A percentile compares a stretch with the other conserved stretches of the same genome.
Evolutionary conservation across 2,329 filamentous ascomycete species (phyloP).

Genomic region (Penicillium sp.): DNA sequence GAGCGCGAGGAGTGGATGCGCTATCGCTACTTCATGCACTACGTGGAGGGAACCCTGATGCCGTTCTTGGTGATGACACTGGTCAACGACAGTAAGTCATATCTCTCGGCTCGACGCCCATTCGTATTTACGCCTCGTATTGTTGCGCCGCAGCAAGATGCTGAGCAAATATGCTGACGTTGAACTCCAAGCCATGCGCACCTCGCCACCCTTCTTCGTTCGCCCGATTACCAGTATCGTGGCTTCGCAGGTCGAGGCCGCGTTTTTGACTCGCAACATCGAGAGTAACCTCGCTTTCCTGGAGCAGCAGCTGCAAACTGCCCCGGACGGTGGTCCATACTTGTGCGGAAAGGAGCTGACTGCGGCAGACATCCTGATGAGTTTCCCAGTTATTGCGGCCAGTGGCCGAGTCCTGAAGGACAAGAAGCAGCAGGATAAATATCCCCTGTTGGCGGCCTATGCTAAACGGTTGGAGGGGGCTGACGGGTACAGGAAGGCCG

Average conservation of each 20-base stretch:
- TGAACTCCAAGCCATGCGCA: constrained; percentile 20
- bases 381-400: constrained; percentile 48
- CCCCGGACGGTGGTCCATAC: constrained; percentile 42
- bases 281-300: constrained; percentile 48
- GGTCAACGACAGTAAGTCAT: constrained; percentile 58
- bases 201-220: constrained; percentile 64
- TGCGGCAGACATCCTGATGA: constrained; percentile 52
- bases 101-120: not conserved
- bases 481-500: constrained; percentile 44
- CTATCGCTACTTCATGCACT: constrained; percentile 75
- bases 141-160: not conserved
- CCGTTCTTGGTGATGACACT: constrained; percentile 66
- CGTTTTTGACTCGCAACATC: constrained; percentile 45
- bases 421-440: constrained; percentile 37
- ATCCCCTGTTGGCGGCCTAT: constrained; percentile 43
- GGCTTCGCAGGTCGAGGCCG: constrained; percentile 47
- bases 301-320: constrained; percentile 47
- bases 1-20: constrained; percentile 64
- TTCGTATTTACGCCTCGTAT: constrained; percentile 1
- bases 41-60: constrained; percentile 83
- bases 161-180: constrained; percentile 1
- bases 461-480: constrained; percentile 38
- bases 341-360: constrained; percentile 49
- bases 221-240: constrained; percentile 63
- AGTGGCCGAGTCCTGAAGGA: constrained; percentile 36